Base-by-base conservation (phyloP, 192 early-diverging fungal species). In the Rhizoclosmatium globosum region DNA sequence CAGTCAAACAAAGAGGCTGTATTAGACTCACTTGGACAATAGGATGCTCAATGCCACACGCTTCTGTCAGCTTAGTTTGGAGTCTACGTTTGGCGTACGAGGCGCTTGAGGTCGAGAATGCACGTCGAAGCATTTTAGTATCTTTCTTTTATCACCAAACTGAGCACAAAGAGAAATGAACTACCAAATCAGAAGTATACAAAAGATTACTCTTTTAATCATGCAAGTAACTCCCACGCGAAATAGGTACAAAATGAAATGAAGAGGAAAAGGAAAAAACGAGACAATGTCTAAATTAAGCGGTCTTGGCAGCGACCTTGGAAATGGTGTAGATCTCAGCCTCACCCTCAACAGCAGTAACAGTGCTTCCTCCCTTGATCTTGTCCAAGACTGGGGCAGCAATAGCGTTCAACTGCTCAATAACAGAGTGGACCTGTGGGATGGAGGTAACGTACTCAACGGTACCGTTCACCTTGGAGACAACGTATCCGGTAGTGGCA, bases 381-480 rank as follows among this genome's bases (percentile, higher is more conserved):
- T 79, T 82, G 61, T 69, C 67, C 19, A 88, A 45, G 41, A 84
- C 76, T 43, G 84, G 84, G 19, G 77, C 66, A 23, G 84, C 81
- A 41, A 88, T 62, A 13, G 72, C 47, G 50, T 88, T 74, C 62
- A 88, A 75, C 77, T 85, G 72, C 42, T 88, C 84, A 75, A 88
- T 88, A 13, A 88, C 57, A 31, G 39, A 21, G 73, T 82, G 61
- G 60, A 88, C 76, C 42, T 74, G 74, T 31, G 87, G 85, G 47
- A 88, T 68, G 41, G 70, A 68, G 66, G 83, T 87, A 71, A 88
- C 77, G 57, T 76, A 48, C 44, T 85, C 48, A 56, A 86, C 85
- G 45, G 81, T 80, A 44, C 80, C 87, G 62, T 89, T 87, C 53
- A 87, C 82, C 61, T 84, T 86, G 47, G 77, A 83, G 31, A 89